Base-by-base conservation (phyloP, 345 rosid genomes). In the Acer campestre region DNA sequence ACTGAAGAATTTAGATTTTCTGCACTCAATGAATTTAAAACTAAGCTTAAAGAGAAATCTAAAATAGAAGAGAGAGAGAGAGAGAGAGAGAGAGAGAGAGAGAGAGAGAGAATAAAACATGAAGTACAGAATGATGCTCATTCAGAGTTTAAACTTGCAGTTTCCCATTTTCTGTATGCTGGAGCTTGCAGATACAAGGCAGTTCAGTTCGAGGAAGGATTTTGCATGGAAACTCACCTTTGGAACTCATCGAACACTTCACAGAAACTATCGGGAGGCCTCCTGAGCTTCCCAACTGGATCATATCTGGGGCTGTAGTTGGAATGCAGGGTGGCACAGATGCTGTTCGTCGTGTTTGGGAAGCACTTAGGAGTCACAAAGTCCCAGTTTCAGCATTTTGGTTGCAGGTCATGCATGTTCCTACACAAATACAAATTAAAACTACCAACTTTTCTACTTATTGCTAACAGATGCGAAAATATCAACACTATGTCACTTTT, bases 241-340 rank as follows among this genome's bases (percentile, higher is more conserved):
- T 84, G 51, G 93, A 89, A 85, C 83, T 91, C 69, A 83, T 91
- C 75, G 89, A 88, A 80, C 63, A 64, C 80, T 86, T 85, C 78
- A 89, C 93, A 13, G 88, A 80, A 80, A 81, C 84, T 18, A 88
- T 89, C 14, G 95, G 95, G 70, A 86, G 91, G 85, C 92, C 91
- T 67, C 93, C 93, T 63, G 85, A 82, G 86, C 93, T 91, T 58
- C 95, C 95, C n/a, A 88, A 88, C 51, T 91, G 93, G 95, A 85
- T 91, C 29, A 78, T 89, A 76, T 88, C 95, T 20, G 95, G 95
- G n/a, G 93, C 95, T 31, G 90, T 91, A 12, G 89, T 87, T 9
- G 95, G 95, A 76, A 89, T 91, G 91, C 95, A 91, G 72, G 95
- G 95, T n/a, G 95, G 95, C 42, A 86, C 95, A 10, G 86, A 85